A percentile compares a stretch with the other conserved stretches of the same genome.
phyloP scores from a whole-genome alignment of 495 filamentous ascomycete species.

The Articulospora tetracladia region DNA sequence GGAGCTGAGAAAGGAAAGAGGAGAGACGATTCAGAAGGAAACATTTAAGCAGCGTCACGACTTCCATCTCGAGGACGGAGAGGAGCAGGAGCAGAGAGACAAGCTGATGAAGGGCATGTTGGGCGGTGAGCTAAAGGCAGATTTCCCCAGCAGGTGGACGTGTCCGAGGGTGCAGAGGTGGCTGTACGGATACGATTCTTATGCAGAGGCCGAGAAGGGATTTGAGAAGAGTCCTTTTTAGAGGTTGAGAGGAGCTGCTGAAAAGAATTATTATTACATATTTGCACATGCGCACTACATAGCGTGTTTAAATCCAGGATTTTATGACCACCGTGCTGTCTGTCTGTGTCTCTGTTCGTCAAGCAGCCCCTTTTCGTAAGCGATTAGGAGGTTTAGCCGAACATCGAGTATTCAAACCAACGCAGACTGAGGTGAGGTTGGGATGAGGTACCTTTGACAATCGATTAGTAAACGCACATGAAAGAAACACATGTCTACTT shows the following conservation, averaged over 20 bases:
- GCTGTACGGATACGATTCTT: constrained; percentile 60
- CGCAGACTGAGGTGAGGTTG: no score
- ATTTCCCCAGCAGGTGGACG: constrained; percentile 59
- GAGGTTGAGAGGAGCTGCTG: background rate
- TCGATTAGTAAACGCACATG: no score
- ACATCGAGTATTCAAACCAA: no score
- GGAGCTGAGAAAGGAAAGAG: constrained; percentile 54
- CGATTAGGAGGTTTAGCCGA: no score
- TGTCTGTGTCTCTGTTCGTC: no score
- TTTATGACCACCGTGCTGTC: no score
- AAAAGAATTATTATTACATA: no score
- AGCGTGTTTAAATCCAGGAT: no score
- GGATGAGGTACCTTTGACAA: no score
- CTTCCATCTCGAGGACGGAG: constrained; percentile 51
- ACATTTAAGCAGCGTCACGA: constrained; percentile 47
- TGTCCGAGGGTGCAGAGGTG: constrained; percentile 57
- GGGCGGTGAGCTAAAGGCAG: constrained; percentile 39
- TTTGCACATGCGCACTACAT: no score
- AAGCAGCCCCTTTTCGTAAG: no score
- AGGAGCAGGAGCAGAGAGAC: constrained; percentile 44
- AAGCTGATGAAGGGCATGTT: constrained; percentile 39
- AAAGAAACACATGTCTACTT: no score
- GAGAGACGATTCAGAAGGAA: constrained; percentile 52
- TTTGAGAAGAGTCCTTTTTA: constrained; percentile 38
- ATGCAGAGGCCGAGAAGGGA: constrained; percentile 50